A percentile compares a stretch with the other conserved stretches of the same genome.
Conservation (phyloP, 352 stramenopile species). For the Pythium grandisporangium region DNA sequence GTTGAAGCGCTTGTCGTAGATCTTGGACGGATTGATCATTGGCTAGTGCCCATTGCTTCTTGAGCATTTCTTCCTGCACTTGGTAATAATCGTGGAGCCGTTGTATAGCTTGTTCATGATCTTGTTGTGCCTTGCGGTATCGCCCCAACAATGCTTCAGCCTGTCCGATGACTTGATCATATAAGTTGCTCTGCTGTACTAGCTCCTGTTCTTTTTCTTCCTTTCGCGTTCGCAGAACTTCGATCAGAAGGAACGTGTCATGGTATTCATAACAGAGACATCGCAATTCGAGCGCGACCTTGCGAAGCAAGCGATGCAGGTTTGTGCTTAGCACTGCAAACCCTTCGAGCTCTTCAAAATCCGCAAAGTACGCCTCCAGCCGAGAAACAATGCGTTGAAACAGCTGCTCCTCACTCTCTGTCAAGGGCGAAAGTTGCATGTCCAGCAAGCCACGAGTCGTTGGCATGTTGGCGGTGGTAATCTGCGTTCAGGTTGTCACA, state of each 20-base stretch:
- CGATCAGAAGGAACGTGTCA: conserved; percentile 6
- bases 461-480: conserved; percentile 17
- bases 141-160: conserved; percentile 10
- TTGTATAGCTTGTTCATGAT: conserved; percentile 13
- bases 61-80: conserved; percentile 17
- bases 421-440: conserved; percentile 16
- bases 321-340: conserved; percentile 23
- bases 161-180: conserved; percentile 22
- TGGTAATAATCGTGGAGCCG: conserved; percentile 21
- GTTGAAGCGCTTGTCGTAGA: conserved; percentile 11
- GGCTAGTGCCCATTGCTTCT: conserved; percentile 21
- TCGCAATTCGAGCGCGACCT: conserved; percentile 25
- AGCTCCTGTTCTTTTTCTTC: conserved; percentile 4
- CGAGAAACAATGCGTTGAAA: conserved; percentile 16
- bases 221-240: conserved; percentile 12
- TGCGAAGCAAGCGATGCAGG: conserved; percentile 18
- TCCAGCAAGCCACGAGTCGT: conserved; percentile 5
- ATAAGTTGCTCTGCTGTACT: conserved; percentile 5
- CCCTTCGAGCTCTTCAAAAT: conserved; percentile 33
- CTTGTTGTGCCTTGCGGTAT: conserved; percentile 6
- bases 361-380: conserved; percentile 20
- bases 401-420: conserved; percentile 23
- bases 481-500: too few species aligned
- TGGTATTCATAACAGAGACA: conserved; percentile 25
- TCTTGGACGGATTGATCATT: conserved; percentile 14